Base-by-base conservation (phyloP, 2,329 filamentous ascomycete species). In the Periconia macrospinosa region DNA sequence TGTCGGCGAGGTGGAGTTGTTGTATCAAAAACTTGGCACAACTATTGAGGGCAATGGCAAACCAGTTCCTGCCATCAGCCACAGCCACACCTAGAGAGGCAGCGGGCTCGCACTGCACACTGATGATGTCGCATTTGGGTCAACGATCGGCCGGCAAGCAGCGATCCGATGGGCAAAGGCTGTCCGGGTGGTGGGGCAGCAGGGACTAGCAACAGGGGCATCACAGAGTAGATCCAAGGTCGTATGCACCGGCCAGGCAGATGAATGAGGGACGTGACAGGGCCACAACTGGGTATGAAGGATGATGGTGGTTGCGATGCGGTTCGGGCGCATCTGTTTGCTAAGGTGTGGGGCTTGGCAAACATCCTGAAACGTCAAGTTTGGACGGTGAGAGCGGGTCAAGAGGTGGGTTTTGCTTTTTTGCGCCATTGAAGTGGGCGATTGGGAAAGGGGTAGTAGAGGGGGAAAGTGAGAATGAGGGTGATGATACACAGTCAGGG, bases 1-100 rank as follows among this genome's bases (percentile, higher is more conserved):
- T 52, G 58, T 69, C 68, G 66, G 66, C 68, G 66, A 71, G 58
- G 58, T 69, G 55, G 48, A 61, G 45, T 53, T 53, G 58, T 56
- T 49, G 45, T 41, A 37, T 13, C 33, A 3, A 35, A 23, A 42
- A 40, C 62, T 67, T 68, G 64, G 61, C 59, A 41, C 27, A 53
- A 49, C 53, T 61, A 57, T 59, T 20, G 53, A 56, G 47, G 58
- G 8, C 8, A 3, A 27, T 27, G 23, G 23, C 23, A 27, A 8
- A 8, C n/a, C 23, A 27, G 23, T 27, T 54, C 5, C 23, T 8
- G 23, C 8, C 11, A 54, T 53, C 55, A 62, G 63, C 60, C 63
- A 67, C 54, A 50, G 63, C 59, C 63, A 66, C 54, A 50, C 47
- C 47, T 41, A 20, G 30, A 53, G 52, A 33, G 43, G 46, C 30